A percentile compares a stretch with the other conserved stretches of the same genome.
phyloP scores from a whole-genome alignment of 805 yeast species.

The Candida nanaspora region DNA sequence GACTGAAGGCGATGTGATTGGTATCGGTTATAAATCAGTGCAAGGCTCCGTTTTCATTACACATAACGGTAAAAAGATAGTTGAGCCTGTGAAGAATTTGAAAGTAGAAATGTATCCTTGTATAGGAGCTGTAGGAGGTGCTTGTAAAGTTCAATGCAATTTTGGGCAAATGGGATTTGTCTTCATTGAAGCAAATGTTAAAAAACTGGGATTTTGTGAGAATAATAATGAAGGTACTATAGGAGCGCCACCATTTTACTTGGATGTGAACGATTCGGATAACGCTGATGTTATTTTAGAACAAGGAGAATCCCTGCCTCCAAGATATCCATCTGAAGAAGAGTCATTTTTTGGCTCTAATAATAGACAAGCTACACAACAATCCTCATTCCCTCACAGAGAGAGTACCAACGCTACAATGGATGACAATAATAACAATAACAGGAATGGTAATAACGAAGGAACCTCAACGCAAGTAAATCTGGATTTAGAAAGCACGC shows the following conservation, averaged over 20 bases:
- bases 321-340: constrained; percentile 58
- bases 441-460: too few relatives aligned
- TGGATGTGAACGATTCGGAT: constrained; percentile 16
- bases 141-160: constrained; percentile 51
- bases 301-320: constrained; percentile 69
- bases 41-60: constrained; percentile 47
- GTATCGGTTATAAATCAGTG: constrained; percentile 43
- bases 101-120: constrained; percentile 47
- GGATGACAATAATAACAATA: neutral
- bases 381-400: neutral
- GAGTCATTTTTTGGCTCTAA: constrained; percentile 52
- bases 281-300: constrained; percentile 48
- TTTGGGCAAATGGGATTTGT: constrained; percentile 88
- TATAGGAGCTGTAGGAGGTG: constrained; percentile 41
- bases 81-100: constrained; percentile 44
- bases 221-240: constrained; percentile 33
- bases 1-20: constrained; percentile 46
- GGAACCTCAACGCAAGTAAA: too few relatives aligned
- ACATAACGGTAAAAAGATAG: constrained; percentile 45
- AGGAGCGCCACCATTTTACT: constrained; percentile 32
- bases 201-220: constrained; percentile 50
- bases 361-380: neutral
- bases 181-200: constrained; percentile 77
- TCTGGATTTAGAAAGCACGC: constrained; percentile 3
- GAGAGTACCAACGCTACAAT: neutral